phyloP scores from a whole-genome alignment of 345 rosid genomes.

The Brassica juncea region DNA sequence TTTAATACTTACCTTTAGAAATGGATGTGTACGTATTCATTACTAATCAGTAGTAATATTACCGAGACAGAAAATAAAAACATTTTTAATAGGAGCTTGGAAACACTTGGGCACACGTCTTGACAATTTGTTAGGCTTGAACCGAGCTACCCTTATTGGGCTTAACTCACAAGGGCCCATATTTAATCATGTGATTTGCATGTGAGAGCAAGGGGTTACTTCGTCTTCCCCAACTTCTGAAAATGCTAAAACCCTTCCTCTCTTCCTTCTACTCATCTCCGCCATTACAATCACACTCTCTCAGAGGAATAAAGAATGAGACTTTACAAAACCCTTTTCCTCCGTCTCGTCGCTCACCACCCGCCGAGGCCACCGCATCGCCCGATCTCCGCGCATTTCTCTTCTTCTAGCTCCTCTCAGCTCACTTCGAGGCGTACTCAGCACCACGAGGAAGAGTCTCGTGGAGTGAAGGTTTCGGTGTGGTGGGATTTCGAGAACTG shows the following conservation, averaged over 20 bases:
- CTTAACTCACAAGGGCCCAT: neutral
- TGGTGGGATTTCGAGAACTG: constrained; percentile 99
- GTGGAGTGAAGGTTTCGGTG: constrained; percentile 65
- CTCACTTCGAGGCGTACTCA: constrained; percentile 32
- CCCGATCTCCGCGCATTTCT: constrained; percentile 44
- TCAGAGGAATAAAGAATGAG: constrained; percentile 30
- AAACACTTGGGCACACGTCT: neutral
- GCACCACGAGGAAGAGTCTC: constrained; percentile 48
- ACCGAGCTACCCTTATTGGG: neutral
- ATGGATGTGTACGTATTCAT: neutral
- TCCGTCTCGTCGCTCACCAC: constrained; percentile 21
- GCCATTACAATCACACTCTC: constrained; percentile 17
- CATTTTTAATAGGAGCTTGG: neutral
- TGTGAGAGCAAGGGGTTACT: neutral
- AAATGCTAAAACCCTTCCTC: neutral
- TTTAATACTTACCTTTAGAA: neutral
- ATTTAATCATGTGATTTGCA: neutral
- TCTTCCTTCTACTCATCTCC: neutral
- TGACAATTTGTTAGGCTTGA: neutral
- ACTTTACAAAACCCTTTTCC: constrained; percentile 30
- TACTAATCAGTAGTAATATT: neutral
- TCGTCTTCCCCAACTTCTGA: neutral
- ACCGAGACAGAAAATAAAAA: neutral
- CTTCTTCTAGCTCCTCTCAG: constrained; percentile 23
- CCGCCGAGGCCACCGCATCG: no score